Base-by-base conservation (phyloP, 2,329 filamentous ascomycete species). In the Pseudogymnoascus sp. region DNA sequence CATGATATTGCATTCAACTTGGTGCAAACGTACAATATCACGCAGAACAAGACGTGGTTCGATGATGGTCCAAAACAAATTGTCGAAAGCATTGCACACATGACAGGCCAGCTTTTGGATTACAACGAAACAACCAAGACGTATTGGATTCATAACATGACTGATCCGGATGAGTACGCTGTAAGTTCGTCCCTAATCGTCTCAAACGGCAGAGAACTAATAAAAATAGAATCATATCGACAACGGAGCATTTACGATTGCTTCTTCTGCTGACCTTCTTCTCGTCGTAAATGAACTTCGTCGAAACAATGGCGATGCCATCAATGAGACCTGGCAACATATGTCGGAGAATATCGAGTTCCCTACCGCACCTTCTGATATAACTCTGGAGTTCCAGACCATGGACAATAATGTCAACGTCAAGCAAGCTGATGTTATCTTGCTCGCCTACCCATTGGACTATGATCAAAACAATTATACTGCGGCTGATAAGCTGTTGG, bases 391-490 rank as follows among this genome's bases (percentile, higher is more conserved):
- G 68, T 89, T 86, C 67, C 79, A 79, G 0, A 80, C 79, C 0
- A 89, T 89, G 86, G 88, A 88, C 68, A 84, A 86, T 17, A 84
- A 80, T 17, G 82, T 87, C 10, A 77, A 77, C 0, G 86, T 90
- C 59, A 90, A 90, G 71, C 88, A 90, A 71, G 88, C 87, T 0
- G 87, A 90, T 72, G 82, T 90, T 13, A 84, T 89, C 26, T 75
- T 90, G 35, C 79, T 86, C 50, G 87, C 85, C 5, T 88, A 86
- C 69, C 83, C 88, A 2, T 72, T 89, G 1, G 81, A 83, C 63
- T 89, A 83, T 66, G 79, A 80, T 4, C 78, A 83, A 59, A 82
- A 83, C 46, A 81, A 82, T 67, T 74, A 81, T 72, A 19, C 79
- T 82, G 67, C 80, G 80, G 13, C 72, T 83, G 56, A 78, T 76